A percentile compares a stretch with the other conserved stretches of the same genome.
phyloP scores from a whole-genome alignment of 2,329 filamentous ascomycete species.

The Tricladium varicosporioides region DNA sequence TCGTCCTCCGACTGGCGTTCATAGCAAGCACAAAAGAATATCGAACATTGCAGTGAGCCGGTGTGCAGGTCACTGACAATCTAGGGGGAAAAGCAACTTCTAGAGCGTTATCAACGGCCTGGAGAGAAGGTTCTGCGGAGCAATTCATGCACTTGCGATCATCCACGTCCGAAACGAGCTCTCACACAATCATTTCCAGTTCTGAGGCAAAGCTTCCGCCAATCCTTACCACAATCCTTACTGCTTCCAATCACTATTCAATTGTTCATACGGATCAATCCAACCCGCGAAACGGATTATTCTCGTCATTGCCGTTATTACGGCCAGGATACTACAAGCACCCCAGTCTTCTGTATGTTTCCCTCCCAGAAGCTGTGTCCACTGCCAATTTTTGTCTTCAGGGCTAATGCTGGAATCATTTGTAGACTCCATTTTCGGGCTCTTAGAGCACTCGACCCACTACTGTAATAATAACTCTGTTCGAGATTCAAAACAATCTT shows the following conservation, averaged over 20 bases:
- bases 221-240: slow-evolving; percentile 13
- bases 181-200: slow-evolving; percentile 20
- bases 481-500: slow-evolving; percentile 9
- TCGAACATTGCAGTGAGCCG: slow-evolving; percentile 9
- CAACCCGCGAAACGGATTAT: slow-evolving; percentile 16
- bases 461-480: slow-evolving; percentile 8
- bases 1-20: slow-evolving; percentile 10
- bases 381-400: slow-evolving; percentile 14
- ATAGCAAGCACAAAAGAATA: slow-evolving; percentile 6
- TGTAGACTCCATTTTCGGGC: slow-evolving; percentile 12
- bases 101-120: background rate
- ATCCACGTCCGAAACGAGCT: slow-evolving; percentile 17
- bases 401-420: slow-evolving; percentile 26
- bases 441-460: slow-evolving; percentile 4
- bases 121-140: background rate
- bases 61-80: slow-evolving; percentile 1
- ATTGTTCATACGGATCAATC: background rate
- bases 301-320: slow-evolving; percentile 3
- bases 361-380: slow-evolving; percentile 5
- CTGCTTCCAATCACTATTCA: slow-evolving; percentile 9
- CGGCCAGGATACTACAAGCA: slow-evolving; percentile 12
- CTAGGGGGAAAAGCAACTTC: background rate
- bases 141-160: slow-evolving; percentile 4
- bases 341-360: slow-evolving; percentile 9
- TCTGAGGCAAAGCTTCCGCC: slow-evolving; percentile 21